Base-by-base conservation (phyloP, 2,329 filamentous ascomycete species). In the Colletotrichum karsti region DNA sequence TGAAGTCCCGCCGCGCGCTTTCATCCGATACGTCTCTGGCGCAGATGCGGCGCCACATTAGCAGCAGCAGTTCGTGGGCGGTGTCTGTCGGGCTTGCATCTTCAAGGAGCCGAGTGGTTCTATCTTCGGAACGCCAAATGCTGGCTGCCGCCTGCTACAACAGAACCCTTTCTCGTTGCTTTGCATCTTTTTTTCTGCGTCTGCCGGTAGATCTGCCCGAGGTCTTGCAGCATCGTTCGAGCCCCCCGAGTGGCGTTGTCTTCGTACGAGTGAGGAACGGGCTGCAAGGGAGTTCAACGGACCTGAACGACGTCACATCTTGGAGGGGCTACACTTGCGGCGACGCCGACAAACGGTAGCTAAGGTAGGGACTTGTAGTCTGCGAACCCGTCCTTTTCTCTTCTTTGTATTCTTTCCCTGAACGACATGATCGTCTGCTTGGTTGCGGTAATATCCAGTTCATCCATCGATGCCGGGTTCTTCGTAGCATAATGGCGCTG, bases 291-390 rank as follows among this genome's bases (percentile, higher is more conserved):
- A n/a, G 54, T 5, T 10, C 42, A n/a, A 10, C 18, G 39, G 54
- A 18, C 22, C 41, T 13, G 39, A 35, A 44, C 58, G 58, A 67
- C 58, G 50, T 56, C 57, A 51, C 58, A 42, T 28, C 22, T 62
- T 33, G 58, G 50, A 50, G 39, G 50, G 50, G 33, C 30, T 41
- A 24, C 20, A 22, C n/a, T 35, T 26, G 18, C 26, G 22, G 24
- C 41, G 50, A 30, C 58, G 58, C 50, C 63, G 50, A 63, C 63
- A 22, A 58, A 67, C 50, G 39, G 24, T n/a, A 12, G 33, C 39
- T 20, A n/a, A 62, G 26, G 24, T 6, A 26, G 24, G 20, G 24
- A 18, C 20, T 46, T 22, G 30, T 37, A 58, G 28, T 33, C 37
- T 18, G 24, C 13, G 28, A 6, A 4, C 5, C n/a, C 24, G 9